Evolutionary conservation across 768 basidiomycete genomes (phyloP), one percentile per base, ranked within the genome.

Genomic region (Rhizopogon vesiculosus): DNA sequence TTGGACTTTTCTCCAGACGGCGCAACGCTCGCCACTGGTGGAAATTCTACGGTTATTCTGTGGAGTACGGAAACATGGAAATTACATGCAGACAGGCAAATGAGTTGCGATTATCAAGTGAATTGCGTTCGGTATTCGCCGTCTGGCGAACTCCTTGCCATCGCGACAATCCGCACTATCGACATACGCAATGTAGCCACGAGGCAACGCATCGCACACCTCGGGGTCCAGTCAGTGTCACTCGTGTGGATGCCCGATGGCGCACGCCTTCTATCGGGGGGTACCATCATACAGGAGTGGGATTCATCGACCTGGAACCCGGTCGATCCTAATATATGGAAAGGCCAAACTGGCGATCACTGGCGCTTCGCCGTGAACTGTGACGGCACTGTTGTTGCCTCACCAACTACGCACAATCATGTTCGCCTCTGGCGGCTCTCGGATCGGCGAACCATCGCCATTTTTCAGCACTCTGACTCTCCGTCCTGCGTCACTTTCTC

Each of bases 381-480:
- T 8, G 15, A 22, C 7, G 43, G 43, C 22, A 44, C 19, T 3
- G 12, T 44, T 7, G 13, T 44, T 15, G 43, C 43, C 25, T 44
- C 43, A 13, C 22, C 22, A 25, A 25, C 43, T 44, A 25, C 22
- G 7, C 22, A 44, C 3, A 44, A 13, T 25, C 13, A 15, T 25
- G 6, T 44, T 7, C 43, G 43, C 43, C 43, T 44, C 22, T 41
- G 69, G 69, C 59, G 69, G 12, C 33, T 64, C 8, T 28, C 39
- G 39, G 44, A 45, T 45, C 44, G 28, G 28, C 16, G 28, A 45
- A 45, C 28, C 28, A 29, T 45, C 8, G 25, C 28, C 3, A 29
- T 29, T 33, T 33, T 46, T 31, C 31, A 46, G 18, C 45, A 46
- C 18, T 46, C 29, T 19, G 45, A 12, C 3, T 29, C 2, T 10